Evolutionary conservation across 1,284 basidiomycete genomes (phyloP).

Genomic region (Hemileia vastatrix): DNA sequence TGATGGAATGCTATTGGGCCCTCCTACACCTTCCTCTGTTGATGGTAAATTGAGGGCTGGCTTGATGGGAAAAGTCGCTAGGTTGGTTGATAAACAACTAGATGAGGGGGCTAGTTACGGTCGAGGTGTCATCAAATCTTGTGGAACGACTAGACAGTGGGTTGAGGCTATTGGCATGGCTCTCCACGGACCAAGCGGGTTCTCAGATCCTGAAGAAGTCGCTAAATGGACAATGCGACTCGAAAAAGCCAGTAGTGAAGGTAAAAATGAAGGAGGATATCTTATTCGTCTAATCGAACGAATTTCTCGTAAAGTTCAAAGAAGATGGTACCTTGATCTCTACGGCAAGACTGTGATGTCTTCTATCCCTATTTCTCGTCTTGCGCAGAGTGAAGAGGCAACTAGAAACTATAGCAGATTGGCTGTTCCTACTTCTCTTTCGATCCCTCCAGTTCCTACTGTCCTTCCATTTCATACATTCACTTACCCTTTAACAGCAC

Average conservation of each 20-base stretch:
- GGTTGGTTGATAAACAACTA: conserved; percentile 51
- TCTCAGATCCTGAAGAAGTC: conserved; percentile 34
- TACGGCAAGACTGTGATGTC: conserved; percentile 43
- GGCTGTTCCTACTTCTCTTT: conserved; percentile 46
- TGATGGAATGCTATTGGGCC: conserved; percentile 12
- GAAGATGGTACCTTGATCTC: conserved; percentile 50
- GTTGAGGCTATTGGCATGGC: conserved; percentile 47
- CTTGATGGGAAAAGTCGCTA: conserved; percentile 51
- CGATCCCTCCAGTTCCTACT: conserved; percentile 50
- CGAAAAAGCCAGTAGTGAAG: conserved; percentile 20
- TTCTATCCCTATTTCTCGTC: not conserved
- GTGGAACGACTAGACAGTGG: conserved; percentile 49
- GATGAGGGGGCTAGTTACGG: conserved; percentile 47
- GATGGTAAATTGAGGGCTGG: conserved; percentile 33
- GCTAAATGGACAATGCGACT: conserved; percentile 48
- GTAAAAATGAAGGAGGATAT: conserved; percentile 52
- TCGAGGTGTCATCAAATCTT: conserved; percentile 45
- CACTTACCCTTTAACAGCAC: conserved; percentile 52
- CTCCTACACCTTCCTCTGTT: conserved; percentile 4
- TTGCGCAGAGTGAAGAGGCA: conserved; percentile 22
- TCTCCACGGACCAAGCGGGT: conserved; percentile 35
- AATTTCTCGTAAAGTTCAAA: conserved; percentile 51
- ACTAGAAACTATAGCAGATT: conserved; percentile 39
- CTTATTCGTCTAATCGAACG: conserved; percentile 53
- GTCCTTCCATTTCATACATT: conserved; percentile 58